Evolutionary conservation across 2,329 filamentous ascomycete species (phyloP).

Genomic region (Fusarium tanahbumbuense): DNA sequence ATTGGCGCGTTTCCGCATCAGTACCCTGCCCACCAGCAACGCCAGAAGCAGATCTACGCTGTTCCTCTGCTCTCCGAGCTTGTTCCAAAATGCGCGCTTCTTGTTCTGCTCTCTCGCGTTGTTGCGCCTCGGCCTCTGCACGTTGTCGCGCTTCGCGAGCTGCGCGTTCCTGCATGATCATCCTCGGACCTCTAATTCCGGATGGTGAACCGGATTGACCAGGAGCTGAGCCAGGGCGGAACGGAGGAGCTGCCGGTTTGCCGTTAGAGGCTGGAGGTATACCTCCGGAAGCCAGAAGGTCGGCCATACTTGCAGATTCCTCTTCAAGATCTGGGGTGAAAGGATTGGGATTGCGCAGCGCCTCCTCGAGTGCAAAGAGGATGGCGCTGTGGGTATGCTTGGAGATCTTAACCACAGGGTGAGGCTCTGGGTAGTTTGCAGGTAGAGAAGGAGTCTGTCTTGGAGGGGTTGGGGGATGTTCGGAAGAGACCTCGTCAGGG

Average conservation of each 20-base stretch:
- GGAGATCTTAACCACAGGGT: constrained; percentile 74
- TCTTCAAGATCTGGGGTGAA: constrained; percentile 89
- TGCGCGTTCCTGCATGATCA: constrained; percentile 89
- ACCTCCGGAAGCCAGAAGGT: constrained; percentile 72
- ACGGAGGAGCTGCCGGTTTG: constrained; percentile 59
- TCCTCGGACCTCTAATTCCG: constrained; percentile 83
- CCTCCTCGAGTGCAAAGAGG: constrained; percentile 91
- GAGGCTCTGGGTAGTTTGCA: constrained; percentile 53
- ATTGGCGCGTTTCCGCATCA: constrained; percentile 48
- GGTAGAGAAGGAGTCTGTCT: constrained; percentile 47
- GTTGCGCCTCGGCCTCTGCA: constrained; percentile 73
- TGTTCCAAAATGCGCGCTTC: constrained; percentile 67
- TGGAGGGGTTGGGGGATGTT: constrained; percentile 45
- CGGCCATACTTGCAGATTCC: constrained; percentile 92
- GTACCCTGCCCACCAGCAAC: constrained; percentile 55
- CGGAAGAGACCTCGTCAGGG: constrained; percentile 55
- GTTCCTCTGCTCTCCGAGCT: constrained; percentile 65
- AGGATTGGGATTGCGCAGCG: constrained; percentile 80
- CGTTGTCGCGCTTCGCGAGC: constrained; percentile 79
- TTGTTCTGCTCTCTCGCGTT: constrained; percentile 68
- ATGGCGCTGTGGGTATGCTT: constrained; percentile 89
- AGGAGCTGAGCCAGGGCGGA: constrained; percentile 61
- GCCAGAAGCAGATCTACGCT: constrained; percentile 64
- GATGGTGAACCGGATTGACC: constrained; percentile 66
- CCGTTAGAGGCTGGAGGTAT: constrained; percentile 66